A percentile compares a stretch with the other conserved stretches of the same genome.
These are phyloP conservation scores for Fistulinella prunicolor DNA, from an alignment of 768 basidiomycete genomes.

Conservation along the genomic window DNA sequence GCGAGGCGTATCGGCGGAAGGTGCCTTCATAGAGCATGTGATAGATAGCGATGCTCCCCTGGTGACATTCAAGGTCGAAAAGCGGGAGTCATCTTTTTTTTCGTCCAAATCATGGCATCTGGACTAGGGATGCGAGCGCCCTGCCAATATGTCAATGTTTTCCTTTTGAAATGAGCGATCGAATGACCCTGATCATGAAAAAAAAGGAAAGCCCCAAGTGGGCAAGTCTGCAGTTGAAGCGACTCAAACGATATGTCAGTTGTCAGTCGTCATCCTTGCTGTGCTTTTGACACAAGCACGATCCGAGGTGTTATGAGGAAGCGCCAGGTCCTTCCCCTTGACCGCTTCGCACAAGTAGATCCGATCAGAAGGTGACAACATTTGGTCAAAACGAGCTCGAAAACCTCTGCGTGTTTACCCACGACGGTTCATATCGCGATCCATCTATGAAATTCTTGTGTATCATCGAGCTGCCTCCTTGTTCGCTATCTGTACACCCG, in stretches of 20 bases:
- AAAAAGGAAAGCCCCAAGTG: background rate
- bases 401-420: conserved; percentile 16
- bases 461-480: background rate
- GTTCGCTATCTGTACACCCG: background rate
- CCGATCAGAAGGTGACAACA: conserved; percentile 26
- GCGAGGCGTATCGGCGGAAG: background rate
- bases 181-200: conserved; percentile 9
- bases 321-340: background rate
- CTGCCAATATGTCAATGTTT: no score
- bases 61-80: background rate
- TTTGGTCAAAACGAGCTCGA: conserved; percentile 31
- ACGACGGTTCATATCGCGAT: conserved; percentile 21
- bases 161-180: background rate
- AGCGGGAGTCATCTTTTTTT: conserved; percentile 3
- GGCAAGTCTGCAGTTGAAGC: conserved; percentile 1
- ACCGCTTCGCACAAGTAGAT: conserved; percentile 5
- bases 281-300: background rate
- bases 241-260: background rate
- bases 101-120: conserved; percentile 10
- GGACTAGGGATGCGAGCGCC: background rate
- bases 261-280: conserved; percentile 1
- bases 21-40: conserved; percentile 20
- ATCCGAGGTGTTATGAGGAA: conserved; percentile 1
- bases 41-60: background rate
- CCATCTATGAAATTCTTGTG: conserved; percentile 24